Evolutionary conservation across 805 yeast species (phyloP).

Genomic region (Yarrowia alimentaria): DNA sequence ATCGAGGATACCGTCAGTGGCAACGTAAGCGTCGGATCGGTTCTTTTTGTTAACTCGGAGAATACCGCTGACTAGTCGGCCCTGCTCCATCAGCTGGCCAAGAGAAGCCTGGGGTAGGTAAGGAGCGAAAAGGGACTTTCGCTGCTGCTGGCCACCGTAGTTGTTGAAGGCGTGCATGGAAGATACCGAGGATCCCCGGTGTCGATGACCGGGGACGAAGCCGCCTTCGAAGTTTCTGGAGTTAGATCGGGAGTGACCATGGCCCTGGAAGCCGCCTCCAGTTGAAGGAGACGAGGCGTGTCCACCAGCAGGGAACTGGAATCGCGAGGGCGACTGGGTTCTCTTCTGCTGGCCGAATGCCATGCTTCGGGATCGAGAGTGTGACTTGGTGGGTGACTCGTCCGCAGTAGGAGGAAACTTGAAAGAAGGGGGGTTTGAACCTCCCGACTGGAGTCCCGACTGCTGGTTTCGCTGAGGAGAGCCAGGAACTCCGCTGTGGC

Average conservation of each 20-base stretch:
- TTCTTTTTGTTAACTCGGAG: slow-evolving; percentile 93
- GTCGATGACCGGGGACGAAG: slow-evolving; percentile 77
- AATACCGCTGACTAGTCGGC: slow-evolving; percentile 87
- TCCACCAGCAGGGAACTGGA: slow-evolving; percentile 62
- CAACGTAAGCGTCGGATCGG: slow-evolving; percentile 96
- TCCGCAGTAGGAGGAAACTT: slow-evolving; percentile 35
- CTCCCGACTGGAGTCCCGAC: slow-evolving; percentile 4
- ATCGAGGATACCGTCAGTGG: slow-evolving; percentile 91
- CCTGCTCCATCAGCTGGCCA: slow-evolving; percentile 85
- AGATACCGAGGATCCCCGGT: slow-evolving; percentile 55
- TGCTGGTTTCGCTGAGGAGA: slow-evolving; percentile 27
- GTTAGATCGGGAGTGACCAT: slow-evolving; percentile 50
- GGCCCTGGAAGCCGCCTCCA: slow-evolving; percentile 32
- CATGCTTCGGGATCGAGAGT: slow-evolving; percentile 2
- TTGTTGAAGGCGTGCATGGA: slow-evolving; percentile 41
- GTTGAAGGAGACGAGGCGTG: slow-evolving; percentile 18
- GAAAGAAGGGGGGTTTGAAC: slow-evolving; percentile 28
- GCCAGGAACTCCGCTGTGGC: slow-evolving; percentile 28
- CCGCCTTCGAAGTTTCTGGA: slow-evolving; percentile 36
- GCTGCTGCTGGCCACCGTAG: slow-evolving; percentile 38
- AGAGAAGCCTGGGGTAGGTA: slow-evolving; percentile 90
- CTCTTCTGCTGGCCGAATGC: slow-evolving; percentile 22
- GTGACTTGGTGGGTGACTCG: slow-evolving; percentile 27
- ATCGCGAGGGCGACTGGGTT: slow-evolving; percentile 45
- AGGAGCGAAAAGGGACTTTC: slow-evolving; percentile 84